Conservation (phyloP, 2,329 filamentous ascomycete species). For the Verticillium zaregamsianum region DNA sequence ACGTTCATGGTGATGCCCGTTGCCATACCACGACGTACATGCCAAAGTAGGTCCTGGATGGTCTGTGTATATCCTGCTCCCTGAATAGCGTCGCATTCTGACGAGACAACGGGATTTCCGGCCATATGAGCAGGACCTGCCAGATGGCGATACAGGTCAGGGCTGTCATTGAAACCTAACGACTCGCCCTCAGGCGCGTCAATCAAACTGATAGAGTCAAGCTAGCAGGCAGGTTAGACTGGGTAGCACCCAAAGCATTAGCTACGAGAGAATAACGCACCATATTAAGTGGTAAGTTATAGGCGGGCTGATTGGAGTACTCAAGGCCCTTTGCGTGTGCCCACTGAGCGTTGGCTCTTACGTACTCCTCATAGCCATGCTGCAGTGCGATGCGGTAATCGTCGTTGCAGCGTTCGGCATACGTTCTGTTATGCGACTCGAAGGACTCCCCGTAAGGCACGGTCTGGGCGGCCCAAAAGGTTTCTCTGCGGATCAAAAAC, state of each 20-base stretch:
- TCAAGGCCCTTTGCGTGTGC: conserved; percentile 10
- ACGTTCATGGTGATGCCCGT: conserved; percentile 16
- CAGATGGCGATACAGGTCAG: conserved; percentile 17
- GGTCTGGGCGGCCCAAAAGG: conserved; percentile 13
- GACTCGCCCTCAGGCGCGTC: conserved; percentile 18
- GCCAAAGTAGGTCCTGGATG: conserved; percentile 8
- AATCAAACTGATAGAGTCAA: conserved; percentile 10
- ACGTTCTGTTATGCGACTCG: conserved; percentile 11
- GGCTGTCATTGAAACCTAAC: conserved; percentile 17
- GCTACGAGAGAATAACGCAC: neutral
- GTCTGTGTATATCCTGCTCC: conserved; percentile 13
- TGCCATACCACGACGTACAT: conserved; percentile 15
- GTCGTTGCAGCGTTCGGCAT: conserved; percentile 9
- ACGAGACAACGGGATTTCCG: conserved; percentile 16
- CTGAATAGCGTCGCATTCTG: conserved; percentile 16
- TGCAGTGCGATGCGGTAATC: conserved; percentile 14
- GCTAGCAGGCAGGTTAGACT: no score
- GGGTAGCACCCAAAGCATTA: no score
- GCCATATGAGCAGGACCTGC: conserved; percentile 17
- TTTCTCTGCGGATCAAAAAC: conserved; percentile 16
- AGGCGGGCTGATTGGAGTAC: conserved; percentile 18
- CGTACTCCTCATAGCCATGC: conserved; percentile 15
- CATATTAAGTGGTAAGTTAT: conserved; percentile 21
- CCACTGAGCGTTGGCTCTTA: conserved; percentile 12
- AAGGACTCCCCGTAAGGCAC: conserved; percentile 16